These are phyloP conservation scores for Microascus cirrosus DNA, from an alignment of 2,329 filamentous ascomycete species.

Conservation along the genomic window DNA sequence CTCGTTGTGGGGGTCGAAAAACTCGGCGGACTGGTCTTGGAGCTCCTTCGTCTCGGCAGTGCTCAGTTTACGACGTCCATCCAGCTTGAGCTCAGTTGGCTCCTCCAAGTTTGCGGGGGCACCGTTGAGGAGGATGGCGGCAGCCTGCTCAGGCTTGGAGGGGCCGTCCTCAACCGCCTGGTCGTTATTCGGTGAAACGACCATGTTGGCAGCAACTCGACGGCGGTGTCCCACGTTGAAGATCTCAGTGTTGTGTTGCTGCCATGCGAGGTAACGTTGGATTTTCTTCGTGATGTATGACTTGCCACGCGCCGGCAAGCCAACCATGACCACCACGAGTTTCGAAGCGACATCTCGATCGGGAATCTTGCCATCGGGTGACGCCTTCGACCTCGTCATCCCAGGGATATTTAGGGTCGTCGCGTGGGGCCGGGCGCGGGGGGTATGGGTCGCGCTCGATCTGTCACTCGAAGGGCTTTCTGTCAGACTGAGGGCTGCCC, in stretches of 20 bases:
- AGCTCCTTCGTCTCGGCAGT: slow-evolving; percentile 6
- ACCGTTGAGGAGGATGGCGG: slow-evolving; percentile 48
- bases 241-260: slow-evolving; percentile 89
- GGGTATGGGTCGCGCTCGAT: slow-evolving; percentile 44
- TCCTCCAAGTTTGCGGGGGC: slow-evolving; percentile 23
- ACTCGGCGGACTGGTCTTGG: slow-evolving; percentile 79
- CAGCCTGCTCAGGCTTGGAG: slow-evolving; percentile 28
- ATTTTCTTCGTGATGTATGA: slow-evolving; percentile 99
- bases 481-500: neutral
- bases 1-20: slow-evolving; percentile 87
- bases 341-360: slow-evolving; percentile 92
- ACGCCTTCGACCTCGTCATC: slow-evolving; percentile 89
- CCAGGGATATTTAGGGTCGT: slow-evolving; percentile 96
- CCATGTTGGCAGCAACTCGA: slow-evolving; percentile 60
- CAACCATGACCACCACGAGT: slow-evolving; percentile 97
- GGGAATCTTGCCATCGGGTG: slow-evolving; percentile 88
- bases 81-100: slow-evolving; percentile 6
- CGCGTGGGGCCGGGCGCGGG: slow-evolving; percentile 68
- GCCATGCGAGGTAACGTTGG: slow-evolving; percentile 88
- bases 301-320: slow-evolving; percentile 87
- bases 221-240: slow-evolving; percentile 96
- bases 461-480: neutral
- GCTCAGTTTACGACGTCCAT: neutral
- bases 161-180: slow-evolving; percentile 26
- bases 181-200: slow-evolving; percentile 18